Evolutionary conservation across 2,329 filamentous ascomycete genomes (phyloP), one percentile per base, ranked within the genome.

Genomic region (Talaromyces amestolkiae): DNA sequence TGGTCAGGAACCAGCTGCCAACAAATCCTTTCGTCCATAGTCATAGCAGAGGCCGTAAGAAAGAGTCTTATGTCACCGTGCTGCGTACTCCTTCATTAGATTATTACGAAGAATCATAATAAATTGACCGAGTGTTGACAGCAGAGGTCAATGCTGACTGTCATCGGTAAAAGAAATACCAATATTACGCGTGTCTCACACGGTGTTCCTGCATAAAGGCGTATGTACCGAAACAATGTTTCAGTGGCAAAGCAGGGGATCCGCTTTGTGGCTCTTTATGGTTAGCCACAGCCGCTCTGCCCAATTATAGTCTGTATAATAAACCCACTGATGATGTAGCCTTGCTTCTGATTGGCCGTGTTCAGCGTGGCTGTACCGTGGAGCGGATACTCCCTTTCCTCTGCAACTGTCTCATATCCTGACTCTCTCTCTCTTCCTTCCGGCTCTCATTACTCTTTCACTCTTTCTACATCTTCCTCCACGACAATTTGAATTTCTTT

Each of bases 181-280:
- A 43, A 59, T 19, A 45, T 41, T 59, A 59, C 56, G 37, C 3
- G 24, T 45, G 56, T 45, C 56, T 59, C 56, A 45, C 10, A 43
- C 19, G 2, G 22, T 39, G 37, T 45, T 41, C 56, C 56, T 59
- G 56, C 56, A 59, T 59, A 31, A 31, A 13, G 11, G 11, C 10
- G 37, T 15, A 27, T 6, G 39, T 43, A 59, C 6, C 7, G 8
- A 27, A 33, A 41, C 39, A 45, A 45, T 45, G 56, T 59, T 59
- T 45, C 56, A 59, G 56, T 58, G 22, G 56, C 56, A 58, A 58
- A 41, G 35, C 35, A 17, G 39, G 19, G 39, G 33, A 19, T 8
- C 56, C 56, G n/a, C 56, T 45, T n/a, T 59, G 56, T 59, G 39
- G 56, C 56, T 59, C 56, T 31, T 43, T 59, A 45, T 22, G 39